phyloP scores from a whole-genome alignment of 2,329 filamentous ascomycete species.

The Fusarium agapanthi region DNA sequence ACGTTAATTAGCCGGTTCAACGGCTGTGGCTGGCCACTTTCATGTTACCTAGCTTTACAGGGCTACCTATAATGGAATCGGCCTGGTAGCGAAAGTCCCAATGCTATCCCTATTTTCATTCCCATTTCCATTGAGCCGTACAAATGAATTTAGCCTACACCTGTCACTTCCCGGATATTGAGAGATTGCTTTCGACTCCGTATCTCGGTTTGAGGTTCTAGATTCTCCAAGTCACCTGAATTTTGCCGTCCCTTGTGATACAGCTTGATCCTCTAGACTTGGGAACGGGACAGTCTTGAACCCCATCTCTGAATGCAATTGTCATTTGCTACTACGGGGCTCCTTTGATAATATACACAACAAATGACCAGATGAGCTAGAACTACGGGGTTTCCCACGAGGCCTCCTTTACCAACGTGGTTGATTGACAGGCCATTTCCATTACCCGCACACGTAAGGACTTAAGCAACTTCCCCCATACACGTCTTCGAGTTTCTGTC shows the following conservation, averaged over 20 bases:
- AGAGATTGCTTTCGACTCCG: background rate
- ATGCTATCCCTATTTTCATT: background rate
- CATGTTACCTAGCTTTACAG: background rate
- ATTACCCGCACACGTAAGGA: background rate
- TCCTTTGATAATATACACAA: background rate
- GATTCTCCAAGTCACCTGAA: background rate
- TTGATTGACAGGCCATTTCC: background rate
- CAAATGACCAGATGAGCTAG: background rate
- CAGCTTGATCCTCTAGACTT: background rate
- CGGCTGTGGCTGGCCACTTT: constrained; percentile 18
- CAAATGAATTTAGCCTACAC: constrained; percentile 7
- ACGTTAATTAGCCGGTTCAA: background rate
- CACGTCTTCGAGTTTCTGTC: background rate
- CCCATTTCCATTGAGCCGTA: background rate
- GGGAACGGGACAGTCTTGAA: background rate
- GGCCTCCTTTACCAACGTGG: background rate
- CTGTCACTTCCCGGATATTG: background rate
- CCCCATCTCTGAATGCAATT: background rate
- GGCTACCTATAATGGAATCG: background rate
- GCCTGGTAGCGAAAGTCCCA: background rate
- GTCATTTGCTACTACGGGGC: background rate
- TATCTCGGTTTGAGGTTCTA: background rate
- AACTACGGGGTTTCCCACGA: background rate
- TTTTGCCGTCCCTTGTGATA: background rate
- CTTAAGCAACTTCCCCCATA: background rate